Base-by-base conservation (phyloP, 768 basidiomycete species). In the Chlorophyllum brunneum region DNA sequence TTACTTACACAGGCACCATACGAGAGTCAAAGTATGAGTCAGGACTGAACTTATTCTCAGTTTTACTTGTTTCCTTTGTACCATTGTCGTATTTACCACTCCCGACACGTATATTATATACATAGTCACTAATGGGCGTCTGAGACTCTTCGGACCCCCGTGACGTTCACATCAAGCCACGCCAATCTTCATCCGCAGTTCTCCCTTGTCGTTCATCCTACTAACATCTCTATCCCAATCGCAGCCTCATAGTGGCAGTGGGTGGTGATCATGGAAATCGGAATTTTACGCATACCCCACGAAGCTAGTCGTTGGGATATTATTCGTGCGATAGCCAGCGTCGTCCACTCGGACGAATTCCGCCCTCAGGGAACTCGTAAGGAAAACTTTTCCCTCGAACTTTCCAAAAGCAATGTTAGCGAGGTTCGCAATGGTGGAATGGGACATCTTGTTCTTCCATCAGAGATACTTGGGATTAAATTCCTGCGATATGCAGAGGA, bases 341-440 rank as follows among this genome's bases (percentile, higher is more conserved):
- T 84, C 30, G 66, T 92, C 0, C 88, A 90, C 56, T 73, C 75
- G 2, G 70, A 76, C 16, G 73, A 75, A 16, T 80, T 83, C 58
- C 67, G 67, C 36, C 65, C 71, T 5, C 59, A 68, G 13, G 64
- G 65, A 16, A 63, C 63, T 55, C 53, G 66, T 15, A 59, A 67
- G 30, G 70, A 86, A 30, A 90, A 91, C 56, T 91, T 90, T 66
- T 58, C 67, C 37, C 77, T 91, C 48, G 60, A 44, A 15, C 68
- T 90, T n/a, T 76, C 81, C 44, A 60, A 67, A 47, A 75, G 74
- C 55, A 66, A 66, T 47, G 69, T 70, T 0, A 73, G 72, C 7
- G 80, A 80, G 3, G 70, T 80, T 13, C 68, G 77, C 8, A 87
- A 89, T 62, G 69, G 80, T 58, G 84, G 86, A 1, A 68, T 66